Evolutionary conservation across 257 asterid genomes (phyloP), one percentile per base, ranked within the genome.

Genomic region (Voacanga thouarsii): DNA sequence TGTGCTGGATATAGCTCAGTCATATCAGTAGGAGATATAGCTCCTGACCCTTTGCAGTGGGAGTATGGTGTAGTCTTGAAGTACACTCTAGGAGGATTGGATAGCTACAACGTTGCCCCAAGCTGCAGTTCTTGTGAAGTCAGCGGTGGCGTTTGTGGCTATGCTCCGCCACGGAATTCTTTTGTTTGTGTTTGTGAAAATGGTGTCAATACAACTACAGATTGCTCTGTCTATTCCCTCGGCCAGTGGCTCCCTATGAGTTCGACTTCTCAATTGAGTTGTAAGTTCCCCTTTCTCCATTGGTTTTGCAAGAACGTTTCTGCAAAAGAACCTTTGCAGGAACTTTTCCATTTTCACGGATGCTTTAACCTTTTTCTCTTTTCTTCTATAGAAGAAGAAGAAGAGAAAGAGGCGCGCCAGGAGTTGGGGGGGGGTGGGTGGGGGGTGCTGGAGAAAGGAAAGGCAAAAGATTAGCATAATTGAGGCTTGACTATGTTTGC

Each of bases 1-100:
- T 75, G 71, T 57, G 78, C 78, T 24, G 78, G 78, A 6, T 59
- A 59, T 59, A 39, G 55, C n/a, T 75, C 59, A 44, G 78, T 75
- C 14, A 57, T 59, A 15, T 75, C 78, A 7, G 71, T 74, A 12
- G 77, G 55, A 1, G 56, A 74, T 39, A 64, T 74, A 3, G 53
- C 77, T 16, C 16, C 69, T 15, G 78, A 75, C 23, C 59, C 78
- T n/a, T 23, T 44, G 43, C 78, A 57, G 11, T 75, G 78, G 78
- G 43, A 75, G 6, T 75, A 75, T 60, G 78, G 78, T 7, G 66
- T 59, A 51, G 71, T 57, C 44, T 75, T 75, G 78, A 60, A 75
- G 59, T 75, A 75, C 6, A 75, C 70, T 6, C 70, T n/a, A 15
- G 78, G 78, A 6, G 78, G 78, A 15, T 18, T 75, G 71, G 71